phyloP scores from a whole-genome alignment of 371 early-diverging fungal species.

The Ordospora colligata region DNA sequence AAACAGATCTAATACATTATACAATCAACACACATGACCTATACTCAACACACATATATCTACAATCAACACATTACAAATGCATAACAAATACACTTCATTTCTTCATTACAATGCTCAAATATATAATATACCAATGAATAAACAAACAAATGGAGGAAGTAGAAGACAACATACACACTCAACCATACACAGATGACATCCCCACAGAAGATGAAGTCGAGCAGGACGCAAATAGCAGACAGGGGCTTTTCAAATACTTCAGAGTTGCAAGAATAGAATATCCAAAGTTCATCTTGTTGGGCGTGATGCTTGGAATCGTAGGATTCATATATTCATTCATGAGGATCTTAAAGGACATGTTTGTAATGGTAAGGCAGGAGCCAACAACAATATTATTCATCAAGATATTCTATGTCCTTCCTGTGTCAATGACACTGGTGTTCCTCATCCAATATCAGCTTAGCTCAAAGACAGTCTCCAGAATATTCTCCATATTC shows the following conservation, averaged over 20 bases:
- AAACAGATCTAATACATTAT: too few relatives aligned
- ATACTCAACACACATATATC: too few relatives aligned
- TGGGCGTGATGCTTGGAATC: conserved; percentile 57
- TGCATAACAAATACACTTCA: too few relatives aligned
- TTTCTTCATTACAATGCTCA: too few relatives aligned
- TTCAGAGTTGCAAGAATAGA: conserved; percentile 58
- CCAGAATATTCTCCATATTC: conserved; percentile 53
- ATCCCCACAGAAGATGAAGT: conserved; percentile 56
- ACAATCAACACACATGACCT: too few relatives aligned
- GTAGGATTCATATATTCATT: conserved; percentile 61
- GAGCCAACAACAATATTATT: conserved; percentile 57
- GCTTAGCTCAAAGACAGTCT: conserved; percentile 36
- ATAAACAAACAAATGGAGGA: conserved; percentile 7
- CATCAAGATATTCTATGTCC: conserved; percentile 58
- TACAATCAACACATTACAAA: too few relatives aligned
- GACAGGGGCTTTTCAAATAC: conserved; percentile 34
- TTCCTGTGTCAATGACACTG: conserved; percentile 49
- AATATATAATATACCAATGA: background rate
- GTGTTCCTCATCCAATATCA: conserved; percentile 56
- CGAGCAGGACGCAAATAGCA: conserved; percentile 16
- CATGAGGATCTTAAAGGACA: conserved; percentile 62
- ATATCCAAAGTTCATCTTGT: conserved; percentile 52
- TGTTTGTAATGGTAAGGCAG: conserved; percentile 58
- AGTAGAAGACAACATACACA: background rate
- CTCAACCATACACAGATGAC: background rate